phyloP scores from a whole-genome alignment of 176 grass and related monocot genomes.

The Cenchrus purpureus region DNA sequence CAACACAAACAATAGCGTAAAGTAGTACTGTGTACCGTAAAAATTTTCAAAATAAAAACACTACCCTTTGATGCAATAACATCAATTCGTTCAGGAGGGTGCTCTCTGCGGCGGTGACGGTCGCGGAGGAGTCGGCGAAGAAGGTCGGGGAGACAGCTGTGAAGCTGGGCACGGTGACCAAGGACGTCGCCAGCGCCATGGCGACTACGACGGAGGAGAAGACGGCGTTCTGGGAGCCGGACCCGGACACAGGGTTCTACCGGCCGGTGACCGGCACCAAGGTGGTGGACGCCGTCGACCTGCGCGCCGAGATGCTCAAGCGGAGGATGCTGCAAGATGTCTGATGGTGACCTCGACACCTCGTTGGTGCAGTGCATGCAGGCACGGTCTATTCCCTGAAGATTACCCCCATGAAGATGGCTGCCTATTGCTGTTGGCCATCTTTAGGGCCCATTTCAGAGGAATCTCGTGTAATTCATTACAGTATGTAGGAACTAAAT shows the following conservation, averaged over 20 bases:
- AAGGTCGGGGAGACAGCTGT: conserved; percentile 38
- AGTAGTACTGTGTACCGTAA: no score
- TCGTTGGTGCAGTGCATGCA: no score
- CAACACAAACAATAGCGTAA: no score
- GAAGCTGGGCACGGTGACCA: conserved; percentile 41
- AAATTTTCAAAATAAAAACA: no score
- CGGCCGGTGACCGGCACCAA: conserved; percentile 45
- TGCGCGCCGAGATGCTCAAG: conserved; percentile 45
- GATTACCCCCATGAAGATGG: neutral
- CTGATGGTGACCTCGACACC: neutral
- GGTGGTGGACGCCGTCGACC: conserved; percentile 53
- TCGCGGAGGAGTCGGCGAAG: neutral
- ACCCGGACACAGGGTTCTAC: conserved; percentile 60
- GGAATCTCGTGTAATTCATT: neutral
- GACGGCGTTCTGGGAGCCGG: conserved; percentile 61
- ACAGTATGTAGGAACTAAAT: neutral
- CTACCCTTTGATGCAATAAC: no score
- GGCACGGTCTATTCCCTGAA: neutral
- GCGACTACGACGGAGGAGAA: conserved; percentile 42
- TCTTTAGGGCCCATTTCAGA: neutral
- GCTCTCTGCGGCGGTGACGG: neutral
- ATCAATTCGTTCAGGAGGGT: conserved; percentile 27
- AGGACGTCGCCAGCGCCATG: neutral
- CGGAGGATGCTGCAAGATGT: conserved; percentile 29
- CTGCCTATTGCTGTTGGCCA: neutral